Evolutionary conservation across 139 green algal species (phyloP).

Genomic region (Chlorella sp.): DNA sequence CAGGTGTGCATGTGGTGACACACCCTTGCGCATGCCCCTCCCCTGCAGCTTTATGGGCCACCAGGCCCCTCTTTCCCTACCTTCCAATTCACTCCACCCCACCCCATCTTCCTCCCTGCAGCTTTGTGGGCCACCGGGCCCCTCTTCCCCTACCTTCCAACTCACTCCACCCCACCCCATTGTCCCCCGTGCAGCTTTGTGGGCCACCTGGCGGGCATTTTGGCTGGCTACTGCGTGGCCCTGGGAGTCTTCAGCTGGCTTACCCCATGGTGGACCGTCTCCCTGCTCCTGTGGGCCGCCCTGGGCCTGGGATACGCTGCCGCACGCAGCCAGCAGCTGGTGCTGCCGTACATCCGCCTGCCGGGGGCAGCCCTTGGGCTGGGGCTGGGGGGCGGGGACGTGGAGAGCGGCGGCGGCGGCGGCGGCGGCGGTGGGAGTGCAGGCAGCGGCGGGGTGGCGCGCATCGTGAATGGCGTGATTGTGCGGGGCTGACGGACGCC

Average conservation of each 20-base stretch:
- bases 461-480: conserved; percentile 11
- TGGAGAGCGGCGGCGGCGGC: conserved; percentile 6
- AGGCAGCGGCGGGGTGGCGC: neutral
- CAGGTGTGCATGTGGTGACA: too few relatives aligned
- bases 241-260: conserved; percentile 56
- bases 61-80: too few relatives aligned
- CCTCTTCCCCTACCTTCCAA: too few relatives aligned
- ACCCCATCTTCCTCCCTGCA: too few relatives aligned
- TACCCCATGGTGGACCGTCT: conserved; percentile 18
- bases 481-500: neutral
- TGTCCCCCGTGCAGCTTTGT: conserved; percentile 18
- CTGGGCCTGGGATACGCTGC: neutral
- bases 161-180: neutral
- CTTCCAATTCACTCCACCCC: too few relatives aligned
- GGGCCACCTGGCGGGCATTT: conserved; percentile 71
- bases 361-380: neutral
- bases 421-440: neutral
- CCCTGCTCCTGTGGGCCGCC: neutral
- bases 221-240: conserved; percentile 66
- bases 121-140: too few relatives aligned
- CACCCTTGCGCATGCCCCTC: too few relatives aligned
- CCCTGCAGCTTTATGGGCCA: neutral
- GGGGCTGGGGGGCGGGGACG: neutral
- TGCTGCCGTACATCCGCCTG: neutral
- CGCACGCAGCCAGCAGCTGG: neutral